A percentile compares a stretch with the other conserved stretches of the same genome.
phyloP scores from a whole-genome alignment of 2,329 filamentous ascomycete genomes.

The Neopestalotiopsis sp. region DNA sequence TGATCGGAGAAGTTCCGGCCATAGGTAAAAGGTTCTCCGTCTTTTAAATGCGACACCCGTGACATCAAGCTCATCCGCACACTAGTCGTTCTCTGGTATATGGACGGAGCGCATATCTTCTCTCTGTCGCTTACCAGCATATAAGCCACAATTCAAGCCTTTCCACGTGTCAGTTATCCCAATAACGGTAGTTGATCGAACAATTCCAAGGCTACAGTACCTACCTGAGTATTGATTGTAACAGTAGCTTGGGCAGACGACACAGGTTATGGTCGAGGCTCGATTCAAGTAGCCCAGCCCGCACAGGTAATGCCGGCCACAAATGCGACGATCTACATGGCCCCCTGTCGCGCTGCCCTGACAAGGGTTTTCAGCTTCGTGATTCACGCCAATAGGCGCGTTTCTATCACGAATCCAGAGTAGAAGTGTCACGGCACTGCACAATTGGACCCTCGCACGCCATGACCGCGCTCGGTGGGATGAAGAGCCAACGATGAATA shows the following conservation, averaged over 20 bases:
- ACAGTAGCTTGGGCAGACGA: not conserved
- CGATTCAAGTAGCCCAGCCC: conserved; percentile 27
- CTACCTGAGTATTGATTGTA: not conserved
- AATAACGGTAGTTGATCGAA: too few species aligned
- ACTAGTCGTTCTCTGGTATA: too few species aligned
- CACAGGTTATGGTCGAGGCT: conserved; percentile 31
- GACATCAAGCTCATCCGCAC: too few species aligned
- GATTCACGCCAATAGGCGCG: conserved; percentile 7
- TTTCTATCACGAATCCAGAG: not conserved
- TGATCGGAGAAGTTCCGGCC: too few species aligned
- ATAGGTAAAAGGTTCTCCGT: too few species aligned
- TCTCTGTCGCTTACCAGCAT: not conserved
- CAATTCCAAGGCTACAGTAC: too few species aligned
- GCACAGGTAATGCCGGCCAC: conserved; percentile 27
- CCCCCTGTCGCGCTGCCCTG: conserved; percentile 31
- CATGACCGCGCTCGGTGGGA: not conserved
- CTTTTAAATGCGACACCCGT: too few species aligned
- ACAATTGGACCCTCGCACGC: not conserved
- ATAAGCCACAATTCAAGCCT: conserved; percentile 10
- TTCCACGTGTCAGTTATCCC: conserved; percentile 28
- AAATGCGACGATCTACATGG: conserved; percentile 38
- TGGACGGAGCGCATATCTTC: too few species aligned
- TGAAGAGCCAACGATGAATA: not conserved
- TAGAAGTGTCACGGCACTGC: not conserved
- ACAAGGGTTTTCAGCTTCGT: not conserved